Evolutionary conservation across 2,329 filamentous ascomycete species (phyloP), one percentile per base, ranked within the genome.

Genomic region (Penicillium oxalicum): DNA sequence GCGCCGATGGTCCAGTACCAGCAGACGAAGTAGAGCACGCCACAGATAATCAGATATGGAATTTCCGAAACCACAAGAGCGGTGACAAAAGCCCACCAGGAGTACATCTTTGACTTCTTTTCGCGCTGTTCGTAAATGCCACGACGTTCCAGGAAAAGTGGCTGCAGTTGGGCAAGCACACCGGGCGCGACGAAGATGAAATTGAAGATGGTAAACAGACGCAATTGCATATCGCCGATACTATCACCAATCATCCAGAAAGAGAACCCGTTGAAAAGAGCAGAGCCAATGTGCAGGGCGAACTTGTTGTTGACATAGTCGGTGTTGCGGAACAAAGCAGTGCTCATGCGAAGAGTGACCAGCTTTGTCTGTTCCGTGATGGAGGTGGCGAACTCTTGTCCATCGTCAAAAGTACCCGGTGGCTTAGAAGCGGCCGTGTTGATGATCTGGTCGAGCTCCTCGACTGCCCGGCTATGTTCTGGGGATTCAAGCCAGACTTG

Each of bases 1-100:
- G 35, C 47, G 0, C 87, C 87, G 0, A 81, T 78, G 0, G 85
- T 78, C 65, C 78, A 90, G 69, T 90, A 90, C 84, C 84, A 90
- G 1, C 86, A 72, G 0, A 80, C 70, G 73, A 78, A 90, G 71
- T 88, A 89, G 4, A 89, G 65, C 0, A 84, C 72, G 0, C 76
- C 78, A 4, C 77, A 77, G 24, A 87, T 60, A 54, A 86, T 75
- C 0, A 84, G 79, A 40, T 79, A 79, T 0, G 86, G 86, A 13
- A 90, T 79, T 61, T 90, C 86, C 3, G 78, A 79, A 1, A 88
- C 70, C 4, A 88, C 74, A 50, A 85, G 80, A 0, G 83, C 84
- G 0, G 83, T 84, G 49, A 78, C 79, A 61, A 89, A 89, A 0
- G 86, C 83, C n/a, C 82, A 69, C 82, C 85, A 88, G 26, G 81